Base-by-base conservation (phyloP, 2,329 filamentous ascomycete species). In the Alternaria ventricosa region DNA sequence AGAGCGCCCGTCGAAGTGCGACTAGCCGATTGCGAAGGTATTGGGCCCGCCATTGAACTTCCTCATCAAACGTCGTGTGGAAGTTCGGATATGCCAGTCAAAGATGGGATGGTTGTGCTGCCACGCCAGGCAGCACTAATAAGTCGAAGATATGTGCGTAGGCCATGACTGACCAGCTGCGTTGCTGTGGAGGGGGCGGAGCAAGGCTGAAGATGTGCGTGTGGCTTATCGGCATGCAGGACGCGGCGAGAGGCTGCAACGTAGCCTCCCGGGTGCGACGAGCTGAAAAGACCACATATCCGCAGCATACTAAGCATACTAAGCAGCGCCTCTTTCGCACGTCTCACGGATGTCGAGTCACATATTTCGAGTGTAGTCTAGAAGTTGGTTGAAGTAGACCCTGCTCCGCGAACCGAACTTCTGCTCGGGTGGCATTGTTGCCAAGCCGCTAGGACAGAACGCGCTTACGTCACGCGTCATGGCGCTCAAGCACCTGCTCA, bases 131-230 rank as follows among this genome's bases (percentile, higher is more conserved):
- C 30, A 33, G 30, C 30, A 15, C 30, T 33, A 1, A 33, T 11
- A 10, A 33, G 30, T 33, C 30, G 6, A 33, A 33, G 13, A 33
- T 33, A 4, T 33, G 30, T 15, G 30, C 30, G 6, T 8, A 33
- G 30, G 3, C 12, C 30, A 33, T 8, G 13, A 33, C 6, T 33
- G 30, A 33, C 30, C 30, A 15, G 30, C 13, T 33, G 30, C 12
- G 6, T 7, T 33, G 30, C 30, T 33, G 30, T 85, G 84, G 5
- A 79, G 72, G 47, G 36, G 64, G 64, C 67, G 57, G 44, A 65
- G 64, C 49, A 64, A 65, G 64, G 66, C 66, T 63, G 64, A 54
- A 27, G 15, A 10, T 30, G 43, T 22, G 28, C 18, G 41, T 27
- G 41, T 18, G 57, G 61, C 30, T 36, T 36, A 36, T 36, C 30